Evolutionary conservation across 208 protist species (phyloP), one percentile per base, ranked within the genome.

Genomic region (Angomonas deanei): DNA sequence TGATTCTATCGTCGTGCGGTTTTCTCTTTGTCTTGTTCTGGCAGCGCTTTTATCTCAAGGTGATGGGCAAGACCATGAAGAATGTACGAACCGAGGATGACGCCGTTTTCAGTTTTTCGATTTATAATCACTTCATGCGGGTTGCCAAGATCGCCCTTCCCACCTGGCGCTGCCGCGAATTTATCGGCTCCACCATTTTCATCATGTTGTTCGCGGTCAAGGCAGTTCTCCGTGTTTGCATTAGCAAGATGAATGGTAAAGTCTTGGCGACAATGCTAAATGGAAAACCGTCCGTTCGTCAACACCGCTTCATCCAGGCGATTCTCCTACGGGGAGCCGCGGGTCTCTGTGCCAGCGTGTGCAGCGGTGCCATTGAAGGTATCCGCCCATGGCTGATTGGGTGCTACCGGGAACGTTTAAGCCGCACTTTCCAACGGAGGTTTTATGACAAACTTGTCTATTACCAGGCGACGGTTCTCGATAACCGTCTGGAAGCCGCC

Each of bases 381-480:
- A 61, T 94, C n/a, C 82, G 88, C 0, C 57, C 76, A 33, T 94
- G 85, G 84, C 73, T 94, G 33, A 90, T 94, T 59, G 79, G 70
- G 13, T 86, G 80, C 64, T 92, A 89, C 71, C 80, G 85, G n/a
- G 80, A 80, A 59, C 77, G 85, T n/a, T 74, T 94, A 13, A 88
- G 76, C 55, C 72, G 72, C 26, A 73, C 70, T 27, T 86, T 94
- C 52, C 88, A 94, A 70, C 66, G 82, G 2, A 80, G 85, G 31
- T 92, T 92, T 58, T 94, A 88, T 76, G 66, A 84, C 36, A 72
- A 69, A 34, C 72, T 92, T n/a, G 56, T 88, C 30, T 92, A 89
- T 68, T 94, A 94, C 71, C 82, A 87, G 53, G 84, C 83, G 0
- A 82, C 81, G 13, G 70, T 86, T 17, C 70, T 94, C 26, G 85